A percentile compares a stretch with the other conserved stretches of the same genome.
Conservation (phyloP, 208 protist species). For the Herpetomonas tarakana region DNA sequence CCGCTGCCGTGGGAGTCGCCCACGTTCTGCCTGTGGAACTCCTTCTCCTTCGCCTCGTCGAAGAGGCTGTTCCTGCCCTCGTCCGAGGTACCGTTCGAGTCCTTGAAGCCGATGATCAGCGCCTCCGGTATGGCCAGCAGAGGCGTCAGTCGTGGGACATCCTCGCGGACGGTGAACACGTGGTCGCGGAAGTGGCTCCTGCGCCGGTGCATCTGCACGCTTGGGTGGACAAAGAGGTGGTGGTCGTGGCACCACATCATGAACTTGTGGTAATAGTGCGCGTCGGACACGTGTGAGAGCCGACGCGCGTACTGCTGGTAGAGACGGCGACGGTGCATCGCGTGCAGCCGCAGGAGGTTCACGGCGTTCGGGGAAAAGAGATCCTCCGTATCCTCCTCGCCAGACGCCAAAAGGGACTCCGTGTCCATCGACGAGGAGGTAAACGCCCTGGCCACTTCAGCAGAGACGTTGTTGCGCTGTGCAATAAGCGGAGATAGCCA, state of each 20-base stretch:
- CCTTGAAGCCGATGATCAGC: slow-evolving; percentile 75
- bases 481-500: slow-evolving; percentile 4
- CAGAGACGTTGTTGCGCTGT: slow-evolving; percentile 5
- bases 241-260: slow-evolving; percentile 90
- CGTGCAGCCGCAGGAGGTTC: slow-evolving; percentile 29
- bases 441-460: slow-evolving; percentile 6
- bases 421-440: neutral
- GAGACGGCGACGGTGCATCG: slow-evolving; percentile 45
- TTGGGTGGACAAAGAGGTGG: slow-evolving; percentile 75
- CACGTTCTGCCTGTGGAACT: slow-evolving; percentile 72
- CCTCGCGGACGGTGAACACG: slow-evolving; percentile 51
- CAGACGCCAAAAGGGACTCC: neutral
- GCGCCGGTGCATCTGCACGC: slow-evolving; percentile 32
- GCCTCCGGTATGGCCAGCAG: slow-evolving; percentile 80
- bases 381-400: slow-evolving; percentile 7
- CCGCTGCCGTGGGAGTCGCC: slow-evolving; percentile 28
- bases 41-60: slow-evolving; percentile 56
- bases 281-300: slow-evolving; percentile 64
- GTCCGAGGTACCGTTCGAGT: slow-evolving; percentile 16
- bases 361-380: neutral
- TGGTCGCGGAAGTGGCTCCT: slow-evolving; percentile 72
- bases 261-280: slow-evolving; percentile 71
- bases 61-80: slow-evolving; percentile 52
- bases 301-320: slow-evolving; percentile 56
- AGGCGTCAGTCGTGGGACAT: slow-evolving; percentile 57